phyloP scores from a whole-genome alignment of 768 basidiomycete species.

The Kwoniella europaea region DNA sequence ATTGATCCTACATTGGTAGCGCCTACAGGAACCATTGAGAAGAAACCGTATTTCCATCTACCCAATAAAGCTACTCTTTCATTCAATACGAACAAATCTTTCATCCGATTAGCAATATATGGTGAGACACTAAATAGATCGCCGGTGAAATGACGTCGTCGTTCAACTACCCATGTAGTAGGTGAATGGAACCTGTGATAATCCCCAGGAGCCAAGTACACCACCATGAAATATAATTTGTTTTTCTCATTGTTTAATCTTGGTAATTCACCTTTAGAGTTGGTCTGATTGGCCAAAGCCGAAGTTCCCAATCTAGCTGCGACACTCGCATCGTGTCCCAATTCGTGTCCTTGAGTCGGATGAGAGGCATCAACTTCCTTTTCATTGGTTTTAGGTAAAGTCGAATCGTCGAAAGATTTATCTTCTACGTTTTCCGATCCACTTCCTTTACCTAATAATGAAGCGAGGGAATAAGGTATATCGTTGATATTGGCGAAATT shows the following conservation, averaged over 20 bases:
- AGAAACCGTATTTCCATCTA: slow-evolving; percentile 93
- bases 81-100: slow-evolving; percentile 95
- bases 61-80: slow-evolving; percentile 94
- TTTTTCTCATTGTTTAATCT: slow-evolving; percentile 72
- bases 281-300: slow-evolving; percentile 28
- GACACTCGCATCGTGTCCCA: slow-evolving; percentile 72
- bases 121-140: slow-evolving; percentile 97
- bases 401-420: slow-evolving; percentile 44
- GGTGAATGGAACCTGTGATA: slow-evolving; percentile 98
- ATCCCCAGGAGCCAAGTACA: slow-evolving; percentile 97
- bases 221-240: slow-evolving; percentile 86
- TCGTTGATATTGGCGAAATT: slow-evolving; percentile 97
- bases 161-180: slow-evolving; percentile 95
- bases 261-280: slow-evolving; percentile 47
- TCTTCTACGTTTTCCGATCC: slow-evolving; percentile 14
- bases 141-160: slow-evolving; percentile 91
- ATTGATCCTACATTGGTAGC: slow-evolving; percentile 98
- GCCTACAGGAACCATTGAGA: slow-evolving; percentile 95
- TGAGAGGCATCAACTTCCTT: slow-evolving; percentile 63
- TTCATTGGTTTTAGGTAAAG: slow-evolving; percentile 38
- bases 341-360: slow-evolving; percentile 45
- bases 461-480: slow-evolving; percentile 90
- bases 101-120: slow-evolving; percentile 87
- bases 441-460: slow-evolving; percentile 70
- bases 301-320: slow-evolving; percentile 58